Percentiles rank a stretch among this genome's conserved stretches.
Evolutionary conservation across 306 rosid genomes (phyloP).

Genomic region (Comarum palustre): DNA sequence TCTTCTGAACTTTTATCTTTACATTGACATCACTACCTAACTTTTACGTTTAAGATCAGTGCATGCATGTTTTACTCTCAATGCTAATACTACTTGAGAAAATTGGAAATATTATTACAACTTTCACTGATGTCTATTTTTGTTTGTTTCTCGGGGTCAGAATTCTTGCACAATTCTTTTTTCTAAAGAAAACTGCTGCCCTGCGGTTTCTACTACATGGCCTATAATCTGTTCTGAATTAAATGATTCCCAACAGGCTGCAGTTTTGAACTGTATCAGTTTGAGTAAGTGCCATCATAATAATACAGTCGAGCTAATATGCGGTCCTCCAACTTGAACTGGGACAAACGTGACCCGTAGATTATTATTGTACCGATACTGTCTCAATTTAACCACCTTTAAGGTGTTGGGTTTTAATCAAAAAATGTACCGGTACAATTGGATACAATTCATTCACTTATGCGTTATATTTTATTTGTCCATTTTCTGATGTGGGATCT

Average conservation of each 20-base stretch:
- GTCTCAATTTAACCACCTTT: too few species aligned
- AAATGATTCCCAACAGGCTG: conserved; percentile 40
- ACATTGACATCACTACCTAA: background rate
- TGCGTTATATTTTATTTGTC: too few species aligned
- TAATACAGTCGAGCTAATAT: conserved; percentile 41
- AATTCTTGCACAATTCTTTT: conserved; percentile 24
- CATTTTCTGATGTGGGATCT: too few species aligned
- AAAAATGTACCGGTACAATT: too few species aligned
- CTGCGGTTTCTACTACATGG: background rate
- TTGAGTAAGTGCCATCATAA: conserved; percentile 29
- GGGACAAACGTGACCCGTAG: too few species aligned
- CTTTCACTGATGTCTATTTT: background rate
- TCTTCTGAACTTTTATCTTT: background rate
- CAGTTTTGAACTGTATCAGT: conserved; percentile 30
- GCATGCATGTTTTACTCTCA: background rate
- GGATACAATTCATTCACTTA: too few species aligned
- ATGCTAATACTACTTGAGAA: too few species aligned
- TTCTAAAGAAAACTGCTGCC: background rate
- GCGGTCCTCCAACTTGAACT: conserved; percentile 54
- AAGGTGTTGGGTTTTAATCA: too few species aligned
- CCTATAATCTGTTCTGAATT: conserved; percentile 27
- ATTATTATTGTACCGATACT: too few species aligned
- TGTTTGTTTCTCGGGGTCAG: conserved; percentile 32
- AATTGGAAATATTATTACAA: background rate
- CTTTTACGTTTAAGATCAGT: background rate